A percentile compares a stretch with the other conserved stretches of the same genome.
These are phyloP conservation scores for Cystoisospora suis DNA, from an alignment of 169 alveolate genomes.

Conservation along the genomic window DNA sequence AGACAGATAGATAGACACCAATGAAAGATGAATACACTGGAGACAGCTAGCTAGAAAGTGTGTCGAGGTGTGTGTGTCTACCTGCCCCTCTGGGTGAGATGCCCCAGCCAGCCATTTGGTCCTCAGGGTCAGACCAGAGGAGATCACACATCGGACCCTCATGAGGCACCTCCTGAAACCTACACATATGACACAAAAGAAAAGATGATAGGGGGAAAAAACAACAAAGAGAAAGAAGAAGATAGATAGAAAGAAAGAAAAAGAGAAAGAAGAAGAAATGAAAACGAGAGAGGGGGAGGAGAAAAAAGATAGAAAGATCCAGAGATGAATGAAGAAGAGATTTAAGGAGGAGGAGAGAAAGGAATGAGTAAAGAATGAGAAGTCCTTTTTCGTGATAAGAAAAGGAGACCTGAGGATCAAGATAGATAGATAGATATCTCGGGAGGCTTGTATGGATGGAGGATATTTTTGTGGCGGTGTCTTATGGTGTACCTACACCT, in stretches of 20 bases:
- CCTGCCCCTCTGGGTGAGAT: conserved; percentile 99
- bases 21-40: background rate
- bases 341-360: background rate
- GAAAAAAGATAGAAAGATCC: background rate
- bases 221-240: background rate
- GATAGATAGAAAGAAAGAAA: background rate
- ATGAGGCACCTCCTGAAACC: conserved; percentile 97
- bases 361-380: background rate
- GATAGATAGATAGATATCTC: background rate
- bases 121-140: conserved; percentile 99
- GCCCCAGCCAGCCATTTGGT: conserved; percentile 96
- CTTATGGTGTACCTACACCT: too few species aligned
- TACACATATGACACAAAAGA: background rate
- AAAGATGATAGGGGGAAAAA: background rate
- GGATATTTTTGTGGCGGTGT: too few species aligned
- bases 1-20: background rate
- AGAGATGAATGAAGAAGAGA: background rate
- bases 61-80: background rate
- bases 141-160: conserved; percentile 99
- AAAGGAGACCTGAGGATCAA: background rate
- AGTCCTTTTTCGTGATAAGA: background rate
- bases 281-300: background rate
- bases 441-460: too few species aligned
- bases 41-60: background rate
- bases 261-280: background rate